phyloP scores from a whole-genome alignment of 768 basidiomycete species.

The Scleroderma bovista region DNA sequence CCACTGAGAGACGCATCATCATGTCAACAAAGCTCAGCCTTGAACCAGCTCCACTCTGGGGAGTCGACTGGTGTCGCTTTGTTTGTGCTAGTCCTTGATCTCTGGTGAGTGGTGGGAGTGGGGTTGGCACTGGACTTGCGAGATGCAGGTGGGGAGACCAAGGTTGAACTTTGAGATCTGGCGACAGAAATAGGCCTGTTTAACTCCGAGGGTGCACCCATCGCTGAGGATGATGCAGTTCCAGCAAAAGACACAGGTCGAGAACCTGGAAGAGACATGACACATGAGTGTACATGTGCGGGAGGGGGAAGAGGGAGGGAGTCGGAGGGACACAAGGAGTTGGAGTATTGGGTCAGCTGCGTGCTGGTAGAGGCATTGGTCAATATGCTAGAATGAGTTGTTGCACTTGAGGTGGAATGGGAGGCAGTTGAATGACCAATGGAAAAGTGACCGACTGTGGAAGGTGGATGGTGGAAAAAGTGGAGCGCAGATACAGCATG shows the following conservation, averaged over 20 bases:
- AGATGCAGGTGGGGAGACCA: neutral
- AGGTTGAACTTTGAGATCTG: neutral
- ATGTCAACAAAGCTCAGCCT: neutral
- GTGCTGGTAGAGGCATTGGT: neutral
- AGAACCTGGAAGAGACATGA: conserved; percentile 6
- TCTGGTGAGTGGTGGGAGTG: neutral
- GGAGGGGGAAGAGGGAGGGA: conserved; percentile 13
- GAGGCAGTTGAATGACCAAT: conserved; percentile 3
- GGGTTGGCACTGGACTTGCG: neutral
- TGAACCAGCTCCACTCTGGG: neutral
- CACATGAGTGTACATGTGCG: conserved; percentile 18
- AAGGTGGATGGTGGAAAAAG: conserved; percentile 3
- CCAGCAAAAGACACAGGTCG: conserved; percentile 5
- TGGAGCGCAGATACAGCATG: conserved; percentile 6
- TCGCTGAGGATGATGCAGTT: neutral
- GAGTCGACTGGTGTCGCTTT: neutral
- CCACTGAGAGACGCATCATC: neutral
- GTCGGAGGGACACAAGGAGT: neutral
- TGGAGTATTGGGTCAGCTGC: neutral
- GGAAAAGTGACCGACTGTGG: neutral
- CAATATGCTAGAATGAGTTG: neutral
- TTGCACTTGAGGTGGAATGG: neutral
- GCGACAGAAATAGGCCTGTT: neutral
- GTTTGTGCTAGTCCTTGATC: neutral
- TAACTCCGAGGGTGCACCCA: conserved; percentile 2